Percentiles rank a stretch among this genome's conserved stretches.
Evolutionary conservation across 768 basidiomycete genomes (phyloP).

Genomic region (Lyophyllum semitale): DNA sequence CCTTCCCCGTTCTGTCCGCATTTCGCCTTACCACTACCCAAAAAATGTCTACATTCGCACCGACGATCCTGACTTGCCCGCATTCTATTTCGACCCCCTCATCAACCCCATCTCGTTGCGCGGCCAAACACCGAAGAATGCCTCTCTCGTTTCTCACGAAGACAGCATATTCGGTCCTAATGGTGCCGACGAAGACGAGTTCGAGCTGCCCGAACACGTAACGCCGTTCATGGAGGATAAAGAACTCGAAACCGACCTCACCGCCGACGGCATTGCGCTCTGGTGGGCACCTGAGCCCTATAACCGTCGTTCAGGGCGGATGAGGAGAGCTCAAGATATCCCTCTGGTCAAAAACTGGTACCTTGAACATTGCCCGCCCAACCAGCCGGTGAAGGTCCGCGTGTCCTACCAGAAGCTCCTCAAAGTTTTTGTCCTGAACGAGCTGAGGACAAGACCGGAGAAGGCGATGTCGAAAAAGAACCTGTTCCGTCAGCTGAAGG

Average conservation of each 20-base stretch:
- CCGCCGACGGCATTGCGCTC: slow-evolving; percentile 94
- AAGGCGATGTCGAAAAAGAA: slow-evolving; percentile 99
- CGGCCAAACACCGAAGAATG: slow-evolving; percentile 81
- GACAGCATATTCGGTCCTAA: slow-evolving; percentile 91
- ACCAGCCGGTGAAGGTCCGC: slow-evolving; percentile 95
- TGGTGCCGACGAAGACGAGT: slow-evolving; percentile 82
- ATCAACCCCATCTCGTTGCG: slow-evolving; percentile 97
- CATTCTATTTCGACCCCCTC: slow-evolving; percentile 98
- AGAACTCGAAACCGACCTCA: slow-evolving; percentile 84
- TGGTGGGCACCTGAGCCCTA: slow-evolving; percentile 99
- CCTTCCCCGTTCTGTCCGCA: slow-evolving; percentile 89
- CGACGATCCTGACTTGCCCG: slow-evolving; percentile 98
- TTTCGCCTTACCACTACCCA: slow-evolving; percentile 89
- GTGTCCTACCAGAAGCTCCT: slow-evolving; percentile 98
- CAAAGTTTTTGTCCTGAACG: slow-evolving; percentile 95
- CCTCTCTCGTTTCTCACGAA: slow-evolving; percentile 83
- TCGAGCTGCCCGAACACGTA: slow-evolving; percentile 77
- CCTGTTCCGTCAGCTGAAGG: slow-evolving; percentile 91
- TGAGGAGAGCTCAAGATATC: slow-evolving; percentile 92
- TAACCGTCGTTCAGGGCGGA: slow-evolving; percentile 87
- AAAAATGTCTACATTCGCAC: slow-evolving; percentile 99
- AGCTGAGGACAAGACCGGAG: slow-evolving; percentile 83
- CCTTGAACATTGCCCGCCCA: slow-evolving; percentile 95
- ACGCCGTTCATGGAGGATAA: slow-evolving; percentile 81
- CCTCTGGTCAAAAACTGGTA: slow-evolving; percentile 99